Evolutionary conservation across 805 yeast species (phyloP).

Genomic region (Candida adriatica): DNA sequence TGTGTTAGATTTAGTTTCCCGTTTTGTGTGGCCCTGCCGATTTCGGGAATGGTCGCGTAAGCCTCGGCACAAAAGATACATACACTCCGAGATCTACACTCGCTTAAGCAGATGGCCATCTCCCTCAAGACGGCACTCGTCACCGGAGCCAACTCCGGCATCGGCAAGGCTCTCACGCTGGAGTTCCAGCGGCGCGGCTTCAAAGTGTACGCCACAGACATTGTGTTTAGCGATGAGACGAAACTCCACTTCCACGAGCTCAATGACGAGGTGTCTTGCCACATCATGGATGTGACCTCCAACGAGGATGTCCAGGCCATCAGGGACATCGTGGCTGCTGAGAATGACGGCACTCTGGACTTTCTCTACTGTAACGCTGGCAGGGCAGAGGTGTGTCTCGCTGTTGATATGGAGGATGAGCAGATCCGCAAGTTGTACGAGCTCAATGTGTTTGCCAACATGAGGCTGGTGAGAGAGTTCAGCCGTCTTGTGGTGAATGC

Average conservation of each 20-base stretch:
- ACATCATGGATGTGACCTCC: slow-evolving; percentile 29
- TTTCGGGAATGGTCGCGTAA: not conserved
- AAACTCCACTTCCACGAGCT: slow-evolving; percentile 15
- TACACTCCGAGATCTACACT: not conserved
- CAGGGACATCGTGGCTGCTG: slow-evolving; percentile 18
- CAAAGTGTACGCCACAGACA: slow-evolving; percentile 31
- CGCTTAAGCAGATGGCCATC: no score
- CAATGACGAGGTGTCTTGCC: slow-evolving; percentile 3
- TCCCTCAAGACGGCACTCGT: slow-evolving; percentile 40
- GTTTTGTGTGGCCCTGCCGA: not conserved
- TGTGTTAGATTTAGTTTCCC: not conserved
- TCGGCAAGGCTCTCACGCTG: slow-evolving; percentile 43
- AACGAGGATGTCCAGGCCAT: slow-evolving; percentile 23
- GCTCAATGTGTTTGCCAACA: slow-evolving; percentile 35
- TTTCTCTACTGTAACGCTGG: slow-evolving; percentile 40
- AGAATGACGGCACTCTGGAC: slow-evolving; percentile 28
- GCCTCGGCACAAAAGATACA: slow-evolving; percentile 1
- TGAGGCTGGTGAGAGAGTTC: slow-evolving; percentile 32
- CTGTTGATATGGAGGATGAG: slow-evolving; percentile 28
- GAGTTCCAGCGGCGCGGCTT: slow-evolving; percentile 38
- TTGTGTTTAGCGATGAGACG: slow-evolving; percentile 25
- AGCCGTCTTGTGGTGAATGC: slow-evolving; percentile 28
- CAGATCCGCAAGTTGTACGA: slow-evolving; percentile 21
- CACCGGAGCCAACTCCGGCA: slow-evolving; percentile 57
- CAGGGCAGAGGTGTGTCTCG: slow-evolving; percentile 22